phyloP scores from a whole-genome alignment of 768 basidiomycete genomes.

The Pulveroboletus ravenelii region DNA sequence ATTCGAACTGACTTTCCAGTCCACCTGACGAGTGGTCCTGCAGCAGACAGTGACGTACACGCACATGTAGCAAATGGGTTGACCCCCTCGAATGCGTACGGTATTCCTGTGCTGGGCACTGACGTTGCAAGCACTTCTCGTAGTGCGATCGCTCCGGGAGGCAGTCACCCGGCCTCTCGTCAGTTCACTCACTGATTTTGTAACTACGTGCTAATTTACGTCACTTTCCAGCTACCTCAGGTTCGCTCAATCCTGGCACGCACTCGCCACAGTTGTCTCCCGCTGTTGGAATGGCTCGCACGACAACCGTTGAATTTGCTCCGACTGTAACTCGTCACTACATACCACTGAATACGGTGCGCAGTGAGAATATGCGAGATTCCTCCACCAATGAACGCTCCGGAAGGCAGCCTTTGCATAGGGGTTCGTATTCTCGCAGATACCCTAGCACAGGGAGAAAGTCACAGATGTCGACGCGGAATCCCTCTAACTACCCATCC shows the following conservation, averaged over 20 bases:
- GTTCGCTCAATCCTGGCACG: conserved; percentile 4
- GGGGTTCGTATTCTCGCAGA: conserved; percentile 14
- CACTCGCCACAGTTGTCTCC: conserved; percentile 3
- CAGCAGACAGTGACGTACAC: neutral
- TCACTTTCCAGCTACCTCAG: conserved; percentile 9
- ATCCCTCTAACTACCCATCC: conserved; percentile 13
- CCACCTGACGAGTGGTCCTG: neutral
- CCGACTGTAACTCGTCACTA: conserved; percentile 28
- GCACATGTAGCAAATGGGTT: neutral
- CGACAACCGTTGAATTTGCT: conserved; percentile 52
- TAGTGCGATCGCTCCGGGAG: conserved; percentile 31
- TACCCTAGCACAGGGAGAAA: conserved; percentile 6
- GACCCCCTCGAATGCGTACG: conserved; percentile 6
- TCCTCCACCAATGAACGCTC: conserved; percentile 3
- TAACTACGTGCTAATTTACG: neutral
- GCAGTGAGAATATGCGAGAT: conserved; percentile 10
- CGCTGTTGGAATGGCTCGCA: conserved; percentile 32
- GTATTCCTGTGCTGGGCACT: neutral
- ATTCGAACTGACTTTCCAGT: neutral
- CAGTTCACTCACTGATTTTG: neutral
- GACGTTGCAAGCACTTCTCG: conserved; percentile 24
- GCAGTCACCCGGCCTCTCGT: conserved; percentile 3
- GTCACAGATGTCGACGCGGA: conserved; percentile 13
- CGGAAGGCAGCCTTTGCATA: conserved; percentile 6
- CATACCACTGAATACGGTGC: conserved; percentile 23